Evolutionary conservation across 257 asterid species (phyloP).

Genomic region (Verbascum thapsus): DNA sequence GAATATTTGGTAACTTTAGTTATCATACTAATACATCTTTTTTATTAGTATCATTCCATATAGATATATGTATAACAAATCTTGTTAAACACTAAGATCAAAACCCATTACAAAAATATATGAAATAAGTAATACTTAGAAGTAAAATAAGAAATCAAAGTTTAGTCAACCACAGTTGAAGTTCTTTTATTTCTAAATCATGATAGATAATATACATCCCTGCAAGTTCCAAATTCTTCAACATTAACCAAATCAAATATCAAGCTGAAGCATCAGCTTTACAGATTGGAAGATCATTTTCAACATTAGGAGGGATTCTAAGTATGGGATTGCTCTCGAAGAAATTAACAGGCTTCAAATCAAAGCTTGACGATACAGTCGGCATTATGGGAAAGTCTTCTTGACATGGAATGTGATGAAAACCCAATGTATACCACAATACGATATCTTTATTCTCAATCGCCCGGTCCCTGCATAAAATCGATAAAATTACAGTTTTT

Average conservation of each 20-base stretch:
- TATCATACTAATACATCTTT: too few species aligned
- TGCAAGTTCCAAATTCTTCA: neutral
- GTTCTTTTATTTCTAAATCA: neutral
- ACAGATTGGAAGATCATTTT: slow-evolving; percentile 54
- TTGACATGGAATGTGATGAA: slow-evolving; percentile 86
- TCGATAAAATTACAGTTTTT: too few species aligned
- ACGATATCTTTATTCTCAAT: slow-evolving; percentile 69
- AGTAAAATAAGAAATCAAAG: too few species aligned
- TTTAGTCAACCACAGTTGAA: too few species aligned
- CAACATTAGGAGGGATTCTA: slow-evolving; percentile 47
- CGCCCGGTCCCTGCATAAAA: slow-evolving; percentile 50
- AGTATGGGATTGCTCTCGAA: slow-evolving; percentile 79
- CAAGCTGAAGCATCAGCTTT: slow-evolving; percentile 42
- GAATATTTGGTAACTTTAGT: too few species aligned
- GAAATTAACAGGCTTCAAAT: slow-evolving; percentile 82
- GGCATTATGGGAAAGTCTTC: slow-evolving; percentile 92
- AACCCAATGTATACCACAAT: slow-evolving; percentile 81
- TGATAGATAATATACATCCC: neutral
- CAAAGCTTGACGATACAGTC: slow-evolving; percentile 72
- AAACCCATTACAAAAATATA: too few species aligned
- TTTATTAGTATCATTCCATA: too few species aligned
- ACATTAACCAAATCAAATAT: neutral
- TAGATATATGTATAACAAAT: too few species aligned
- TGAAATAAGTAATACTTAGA: too few species aligned
- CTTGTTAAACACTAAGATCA: too few species aligned